A percentile compares a stretch with the other conserved stretches of the same genome.
These are phyloP conservation scores for Raddia guianensis DNA, from an alignment of 176 grass and related monocot genomes.

Conservation along the genomic window DNA sequence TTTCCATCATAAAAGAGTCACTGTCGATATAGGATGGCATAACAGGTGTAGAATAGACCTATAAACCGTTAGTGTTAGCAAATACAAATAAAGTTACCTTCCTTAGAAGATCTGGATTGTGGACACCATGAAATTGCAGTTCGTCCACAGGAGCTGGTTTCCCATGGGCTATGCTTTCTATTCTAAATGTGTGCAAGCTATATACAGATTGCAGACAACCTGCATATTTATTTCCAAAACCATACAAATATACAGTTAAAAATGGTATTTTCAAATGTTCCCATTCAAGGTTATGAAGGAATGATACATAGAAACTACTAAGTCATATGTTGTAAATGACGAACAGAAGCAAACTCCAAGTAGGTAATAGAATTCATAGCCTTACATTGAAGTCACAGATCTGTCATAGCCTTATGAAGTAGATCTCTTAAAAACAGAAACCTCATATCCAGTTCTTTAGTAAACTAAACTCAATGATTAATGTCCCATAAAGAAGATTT, in stretches of 20 bases:
- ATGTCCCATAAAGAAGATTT: conserved; percentile 1
- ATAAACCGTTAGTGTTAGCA: conserved; percentile 1
- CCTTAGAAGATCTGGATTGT: conserved; percentile 56
- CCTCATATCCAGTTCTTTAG: neutral
- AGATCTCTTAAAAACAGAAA: neutral
- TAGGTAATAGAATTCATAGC: neutral
- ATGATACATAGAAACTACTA: too few species aligned
- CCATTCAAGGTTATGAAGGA: neutral
- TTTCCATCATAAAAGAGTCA: conserved; percentile 1
- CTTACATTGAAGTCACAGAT: neutral
- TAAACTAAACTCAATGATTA: neutral
- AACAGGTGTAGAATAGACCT: conserved; percentile 30
- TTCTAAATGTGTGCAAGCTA: conserved; percentile 68
- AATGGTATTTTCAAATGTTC: neutral
- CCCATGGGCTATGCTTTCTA: conserved; percentile 61
- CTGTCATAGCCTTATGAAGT: neutral
- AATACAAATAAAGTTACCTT: conserved; percentile 44
- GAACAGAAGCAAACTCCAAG: neutral
- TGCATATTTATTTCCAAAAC: conserved; percentile 36
- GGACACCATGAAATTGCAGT: conserved; percentile 77
- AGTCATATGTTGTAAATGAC: too few species aligned
- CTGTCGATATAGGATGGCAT: neutral
- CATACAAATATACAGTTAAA: neutral
- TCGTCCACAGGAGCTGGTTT: conserved; percentile 72
- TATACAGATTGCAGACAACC: conserved; percentile 71